These are phyloP conservation scores for Alternaria solani DNA, from an alignment of 2,329 filamentous ascomycete species.

Conservation along the genomic window DNA sequence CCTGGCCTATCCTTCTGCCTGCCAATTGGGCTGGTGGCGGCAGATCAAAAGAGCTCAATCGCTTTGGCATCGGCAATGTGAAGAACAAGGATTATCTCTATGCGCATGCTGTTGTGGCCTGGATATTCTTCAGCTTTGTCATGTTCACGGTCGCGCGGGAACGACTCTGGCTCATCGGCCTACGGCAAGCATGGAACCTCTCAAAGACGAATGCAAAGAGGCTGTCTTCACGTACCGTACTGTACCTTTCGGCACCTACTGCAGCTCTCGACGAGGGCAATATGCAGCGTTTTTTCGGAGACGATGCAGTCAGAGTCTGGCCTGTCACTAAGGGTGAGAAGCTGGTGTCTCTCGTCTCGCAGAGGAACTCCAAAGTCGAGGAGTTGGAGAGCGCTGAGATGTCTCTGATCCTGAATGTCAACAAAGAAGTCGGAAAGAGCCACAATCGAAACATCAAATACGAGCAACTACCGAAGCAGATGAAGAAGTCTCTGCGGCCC, in stretches of 20 bases:
- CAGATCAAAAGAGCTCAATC: constrained; percentile 71
- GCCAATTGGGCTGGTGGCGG: constrained; percentile 84
- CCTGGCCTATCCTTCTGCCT: constrained; percentile 88
- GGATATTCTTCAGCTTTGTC: constrained; percentile 85
- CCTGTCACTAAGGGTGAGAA: constrained; percentile 79
- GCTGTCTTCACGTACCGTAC: constrained; percentile 87
- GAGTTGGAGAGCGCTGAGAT: constrained; percentile 88
- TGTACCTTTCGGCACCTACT: constrained; percentile 85
- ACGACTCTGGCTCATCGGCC: constrained; percentile 88
- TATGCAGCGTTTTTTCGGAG: constrained; percentile 80
- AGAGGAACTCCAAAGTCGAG: constrained; percentile 80
- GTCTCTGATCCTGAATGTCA: constrained; percentile 80
- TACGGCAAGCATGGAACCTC: constrained; percentile 90
- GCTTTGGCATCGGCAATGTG: constrained; percentile 82
- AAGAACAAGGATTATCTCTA: constrained; percentile 69
- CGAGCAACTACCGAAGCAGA: constrained; percentile 61
- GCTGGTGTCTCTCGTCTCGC: constrained; percentile 80
- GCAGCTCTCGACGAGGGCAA: constrained; percentile 79
- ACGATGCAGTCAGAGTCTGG: constrained; percentile 84
- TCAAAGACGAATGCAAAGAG: constrained; percentile 84
- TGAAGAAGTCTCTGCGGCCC: constrained; percentile 68
- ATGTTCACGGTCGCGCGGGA: constrained; percentile 89
- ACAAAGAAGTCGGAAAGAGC: constrained; percentile 73
- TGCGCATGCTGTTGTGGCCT: constrained; percentile 81
- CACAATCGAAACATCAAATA: constrained; percentile 57